Evolutionary conservation across 1,284 basidiomycete species (phyloP), one percentile per base, ranked within the genome.

Genomic region (Sporisorium exsertum): DNA sequence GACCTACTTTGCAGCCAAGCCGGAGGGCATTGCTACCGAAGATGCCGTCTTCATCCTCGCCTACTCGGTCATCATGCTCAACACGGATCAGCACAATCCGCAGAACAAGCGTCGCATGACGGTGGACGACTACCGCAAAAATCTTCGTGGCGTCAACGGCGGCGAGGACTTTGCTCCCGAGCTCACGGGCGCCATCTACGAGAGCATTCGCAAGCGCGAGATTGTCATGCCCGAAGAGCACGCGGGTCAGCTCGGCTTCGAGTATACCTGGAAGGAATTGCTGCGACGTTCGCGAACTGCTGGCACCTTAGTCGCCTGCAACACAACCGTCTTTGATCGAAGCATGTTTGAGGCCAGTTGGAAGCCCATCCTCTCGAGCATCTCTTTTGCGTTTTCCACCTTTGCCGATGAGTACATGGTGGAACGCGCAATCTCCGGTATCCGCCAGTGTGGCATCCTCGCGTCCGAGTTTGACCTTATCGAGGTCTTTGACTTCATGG

Each of bases 181-280:
- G 70, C 97, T 93, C 84, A 87, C 98, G 78, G 94, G 94, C 80
- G 75, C 89, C 42, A 94, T 98, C 65, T 99, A 96, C 81, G 95
- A 98, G 75, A 94, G 92, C 5, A 96, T 99, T 81, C 91, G 93
- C 52, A 95, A 93, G 86, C 89, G 91, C 51, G 97, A 99, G 87
- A 98, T 99, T 71, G 90, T 99, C 55, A 93, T 99, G 91, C 96
- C 97, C 0, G 95, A 99, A 86, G 97, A 99, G 84, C 97, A 99
- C 83, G 93, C 91, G 5, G 97, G 97, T 1, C 94, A 95, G 85
- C 90, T 97, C 42, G 97, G 97, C 1, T 99, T 99, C 84, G 97
- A 99, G 81, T 98, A 97, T 84, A 94, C 96, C 7, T 99, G 97
- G 97, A 98, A 98, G 86, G 94, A 97, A 80, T 88, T 99, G 29